Conservation (phyloP, 306 rosid species). For the Fragaria vesca region DNA sequence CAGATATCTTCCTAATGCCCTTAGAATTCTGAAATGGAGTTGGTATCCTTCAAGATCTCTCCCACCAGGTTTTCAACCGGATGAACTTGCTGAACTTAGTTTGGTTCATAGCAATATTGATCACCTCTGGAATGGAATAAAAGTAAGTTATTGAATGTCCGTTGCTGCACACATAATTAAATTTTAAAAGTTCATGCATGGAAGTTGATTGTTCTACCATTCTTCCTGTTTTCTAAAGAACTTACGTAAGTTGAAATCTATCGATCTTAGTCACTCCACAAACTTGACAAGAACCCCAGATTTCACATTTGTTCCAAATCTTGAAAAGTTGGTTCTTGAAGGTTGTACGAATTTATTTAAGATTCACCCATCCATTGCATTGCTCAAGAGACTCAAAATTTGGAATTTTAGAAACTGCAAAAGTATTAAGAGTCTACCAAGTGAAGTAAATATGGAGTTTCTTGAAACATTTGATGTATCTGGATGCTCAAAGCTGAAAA, state of each 20-base stretch:
- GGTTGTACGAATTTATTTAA: slow-evolving; percentile 17
- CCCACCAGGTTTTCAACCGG: background rate
- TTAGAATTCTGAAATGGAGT: background rate
- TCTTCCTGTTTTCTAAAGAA: background rate
- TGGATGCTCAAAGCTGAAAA: slow-evolving; percentile 19
- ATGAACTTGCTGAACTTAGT: background rate
- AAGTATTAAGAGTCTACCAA: slow-evolving; percentile 12
- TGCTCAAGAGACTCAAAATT: slow-evolving; percentile 9
- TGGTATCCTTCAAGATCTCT: slow-evolving; percentile 13
- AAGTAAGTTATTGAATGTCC: background rate
- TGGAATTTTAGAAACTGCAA: slow-evolving; percentile 7
- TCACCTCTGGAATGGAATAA: background rate
- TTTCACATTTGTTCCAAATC: slow-evolving; percentile 17
- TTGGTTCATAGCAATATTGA: background rate
- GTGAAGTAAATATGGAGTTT: background rate
- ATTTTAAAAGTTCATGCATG: too few relatives aligned
- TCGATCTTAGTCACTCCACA: slow-evolving; percentile 20
- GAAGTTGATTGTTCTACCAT: background rate
- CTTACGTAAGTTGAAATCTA: slow-evolving; percentile 11
- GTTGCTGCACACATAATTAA: too few relatives aligned
- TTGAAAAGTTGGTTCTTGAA: slow-evolving; percentile 6
- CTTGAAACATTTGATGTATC: slow-evolving; percentile 13
- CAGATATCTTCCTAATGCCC: background rate
- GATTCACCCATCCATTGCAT: slow-evolving; percentile 19
- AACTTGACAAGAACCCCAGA: slow-evolving; percentile 21